phyloP scores from a whole-genome alignment of 345 rosid genomes.

The Eucalyptus erythrocorys region DNA sequence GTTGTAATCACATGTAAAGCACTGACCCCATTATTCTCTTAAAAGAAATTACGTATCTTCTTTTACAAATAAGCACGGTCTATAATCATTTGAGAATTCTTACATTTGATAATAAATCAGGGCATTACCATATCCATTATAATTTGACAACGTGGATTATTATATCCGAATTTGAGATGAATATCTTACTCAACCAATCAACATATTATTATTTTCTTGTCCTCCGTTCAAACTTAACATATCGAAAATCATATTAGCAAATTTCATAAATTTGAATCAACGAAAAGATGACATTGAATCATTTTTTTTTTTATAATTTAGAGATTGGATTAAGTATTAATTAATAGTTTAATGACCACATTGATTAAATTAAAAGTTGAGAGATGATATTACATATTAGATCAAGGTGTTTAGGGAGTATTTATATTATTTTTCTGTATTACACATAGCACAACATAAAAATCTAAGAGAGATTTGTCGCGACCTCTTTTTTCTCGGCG shows the following conservation, averaged over 20 bases:
- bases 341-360: neutral
- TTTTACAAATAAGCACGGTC: neutral
- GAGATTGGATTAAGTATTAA: neutral
- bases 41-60: neutral
- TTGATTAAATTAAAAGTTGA: neutral
- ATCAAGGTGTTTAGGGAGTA: neutral
- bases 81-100: neutral
- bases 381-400: neutral
- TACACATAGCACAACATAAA: neutral
- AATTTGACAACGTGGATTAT: too few relatives aligned
- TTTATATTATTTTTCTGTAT: neutral
- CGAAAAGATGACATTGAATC: neutral
- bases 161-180: neutral
- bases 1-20: neutral
- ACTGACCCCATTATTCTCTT: neutral
- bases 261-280: neutral
- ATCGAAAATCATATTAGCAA: rapidly evolving
- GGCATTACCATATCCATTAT: too few relatives aligned
- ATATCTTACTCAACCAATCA: neutral
- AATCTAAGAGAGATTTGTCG: neutral
- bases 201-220: neutral
- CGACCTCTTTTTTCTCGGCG: too few relatives aligned
- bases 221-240: neutral
- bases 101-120: too few relatives aligned
- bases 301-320: neutral